phyloP scores from a whole-genome alignment of 805 yeast genomes.

The Metschnikowia anglica region DNA sequence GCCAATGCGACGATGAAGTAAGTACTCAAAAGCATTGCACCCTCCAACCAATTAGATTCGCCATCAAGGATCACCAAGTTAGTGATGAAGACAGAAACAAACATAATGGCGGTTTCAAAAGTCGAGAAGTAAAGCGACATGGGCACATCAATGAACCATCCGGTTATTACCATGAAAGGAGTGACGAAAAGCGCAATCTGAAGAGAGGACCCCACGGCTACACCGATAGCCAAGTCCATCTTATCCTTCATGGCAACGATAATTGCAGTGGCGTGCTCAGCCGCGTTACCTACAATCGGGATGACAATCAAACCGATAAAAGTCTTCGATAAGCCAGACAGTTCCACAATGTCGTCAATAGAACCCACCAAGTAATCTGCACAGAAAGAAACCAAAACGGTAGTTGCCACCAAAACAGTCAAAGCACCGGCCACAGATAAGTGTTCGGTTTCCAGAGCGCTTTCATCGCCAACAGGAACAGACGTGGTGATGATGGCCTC shows the following conservation, averaged over 20 bases:
- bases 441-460: conserved; percentile 27
- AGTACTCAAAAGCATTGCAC: conserved; percentile 85
- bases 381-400: conserved; percentile 79
- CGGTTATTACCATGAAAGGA: conserved; percentile 89
- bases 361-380: conserved; percentile 95
- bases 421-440: conserved; percentile 58
- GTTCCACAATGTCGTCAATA: conserved; percentile 82
- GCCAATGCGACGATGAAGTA: conserved; percentile 86
- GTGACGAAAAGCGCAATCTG: conserved; percentile 95
- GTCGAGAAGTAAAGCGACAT: conserved; percentile 91
- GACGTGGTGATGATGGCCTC: conserved; percentile 41
- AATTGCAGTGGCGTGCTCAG: conserved; percentile 96
- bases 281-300: conserved; percentile 98
- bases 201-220: conserved; percentile 92
- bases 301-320: conserved; percentile 91
- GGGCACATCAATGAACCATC: conserved; percentile 90
- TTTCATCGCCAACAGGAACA: conserved; percentile 22
- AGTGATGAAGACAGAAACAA: conserved; percentile 83
- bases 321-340: conserved; percentile 87
- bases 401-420: conserved; percentile 56
- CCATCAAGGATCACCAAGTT: conserved; percentile 90
- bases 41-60: conserved; percentile 95
- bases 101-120: conserved; percentile 89
- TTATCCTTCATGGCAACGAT: conserved; percentile 93
- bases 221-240: conserved; percentile 96